Percentiles rank a stretch among this genome's conserved stretches.
Evolutionary conservation across 2,329 filamentous ascomycete species (phyloP).

Genomic region (Ampelomyces quisqualis): DNA sequence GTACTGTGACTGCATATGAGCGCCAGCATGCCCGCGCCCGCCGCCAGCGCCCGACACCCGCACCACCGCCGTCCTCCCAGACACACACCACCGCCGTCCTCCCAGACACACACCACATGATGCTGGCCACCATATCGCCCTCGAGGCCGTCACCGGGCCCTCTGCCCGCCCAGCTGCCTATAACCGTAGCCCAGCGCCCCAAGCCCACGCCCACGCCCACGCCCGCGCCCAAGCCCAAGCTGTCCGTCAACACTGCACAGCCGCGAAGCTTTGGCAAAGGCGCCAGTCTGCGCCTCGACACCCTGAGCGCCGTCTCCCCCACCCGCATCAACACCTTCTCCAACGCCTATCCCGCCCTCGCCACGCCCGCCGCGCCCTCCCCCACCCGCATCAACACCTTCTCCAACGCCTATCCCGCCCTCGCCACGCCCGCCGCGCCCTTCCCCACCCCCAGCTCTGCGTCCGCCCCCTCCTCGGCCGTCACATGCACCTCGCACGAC

Average conservation of each 20-base stretch:
- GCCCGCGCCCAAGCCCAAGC: no score
- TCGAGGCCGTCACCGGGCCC: conserved; percentile 36
- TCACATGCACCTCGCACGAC: conserved; percentile 45
- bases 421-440: conserved; percentile 33
- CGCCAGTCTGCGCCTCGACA: conserved; percentile 55
- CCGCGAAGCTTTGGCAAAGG: conserved; percentile 55
- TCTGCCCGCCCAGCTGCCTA: conserved; percentile 47
- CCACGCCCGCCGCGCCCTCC: conserved; percentile 32
- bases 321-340: conserved; percentile 63
- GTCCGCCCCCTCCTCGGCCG: conserved; percentile 44
- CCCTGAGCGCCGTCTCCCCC: conserved; percentile 59
- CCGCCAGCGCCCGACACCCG: conserved; percentile 4
- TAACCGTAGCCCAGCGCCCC: conserved; percentile 49
- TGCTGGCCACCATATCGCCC: conserved; percentile 41
- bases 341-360: conserved; percentile 53
- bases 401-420: conserved; percentile 14
- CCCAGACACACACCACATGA: conserved; percentile 27
- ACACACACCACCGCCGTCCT: conserved; percentile 4
- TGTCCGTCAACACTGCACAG: conserved; percentile 61
- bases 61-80: background rate
- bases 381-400: conserved; percentile 39
- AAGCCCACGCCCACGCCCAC: no score
- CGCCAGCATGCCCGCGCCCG: background rate
- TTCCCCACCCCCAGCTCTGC: conserved; percentile 39
- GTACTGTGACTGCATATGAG: no score